phyloP scores from a whole-genome alignment of 2,329 filamentous ascomycete species.

The Cadophora luteo-olivacea region DNA sequence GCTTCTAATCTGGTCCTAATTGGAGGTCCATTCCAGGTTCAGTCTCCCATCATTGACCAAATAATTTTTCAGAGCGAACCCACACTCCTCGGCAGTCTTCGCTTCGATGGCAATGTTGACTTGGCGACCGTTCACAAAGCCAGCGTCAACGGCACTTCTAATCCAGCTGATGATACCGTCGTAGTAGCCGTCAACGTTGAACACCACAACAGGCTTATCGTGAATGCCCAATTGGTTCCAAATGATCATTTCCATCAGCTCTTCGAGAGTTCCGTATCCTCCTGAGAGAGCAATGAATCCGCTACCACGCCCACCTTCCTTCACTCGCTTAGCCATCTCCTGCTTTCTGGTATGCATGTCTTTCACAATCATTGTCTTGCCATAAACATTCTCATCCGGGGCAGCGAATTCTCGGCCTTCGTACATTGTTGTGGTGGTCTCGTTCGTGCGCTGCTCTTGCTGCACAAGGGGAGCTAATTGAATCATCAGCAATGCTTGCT shows the following conservation, averaged over 20 bases:
- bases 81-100: slow-evolving; percentile 2
- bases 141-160: background rate
- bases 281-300: background rate
- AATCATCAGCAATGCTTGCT: background rate
- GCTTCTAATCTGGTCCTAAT: background rate
- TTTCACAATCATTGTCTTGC: background rate
- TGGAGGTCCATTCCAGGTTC: slow-evolving; percentile 1
- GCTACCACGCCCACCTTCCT: background rate
- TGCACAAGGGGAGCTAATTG: background rate
- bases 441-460: background rate
- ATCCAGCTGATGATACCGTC: background rate
- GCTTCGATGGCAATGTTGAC: background rate
- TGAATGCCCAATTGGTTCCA: background rate
- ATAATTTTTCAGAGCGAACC: background rate
- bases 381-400: background rate
- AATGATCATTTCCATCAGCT: background rate
- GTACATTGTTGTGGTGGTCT: background rate
- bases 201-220: background rate
- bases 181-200: background rate
- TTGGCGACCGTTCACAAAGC: background rate
- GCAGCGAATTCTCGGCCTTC: background rate
- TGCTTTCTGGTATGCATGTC: background rate
- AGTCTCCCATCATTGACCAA: background rate
- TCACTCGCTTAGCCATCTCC: background rate
- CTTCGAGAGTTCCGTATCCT: background rate